Percentiles rank a stretch among this genome's conserved stretches.
These are phyloP conservation scores for Pythium coloratum DNA, from an alignment of 352 stramenopile genomes.

Conservation along the genomic window DNA sequence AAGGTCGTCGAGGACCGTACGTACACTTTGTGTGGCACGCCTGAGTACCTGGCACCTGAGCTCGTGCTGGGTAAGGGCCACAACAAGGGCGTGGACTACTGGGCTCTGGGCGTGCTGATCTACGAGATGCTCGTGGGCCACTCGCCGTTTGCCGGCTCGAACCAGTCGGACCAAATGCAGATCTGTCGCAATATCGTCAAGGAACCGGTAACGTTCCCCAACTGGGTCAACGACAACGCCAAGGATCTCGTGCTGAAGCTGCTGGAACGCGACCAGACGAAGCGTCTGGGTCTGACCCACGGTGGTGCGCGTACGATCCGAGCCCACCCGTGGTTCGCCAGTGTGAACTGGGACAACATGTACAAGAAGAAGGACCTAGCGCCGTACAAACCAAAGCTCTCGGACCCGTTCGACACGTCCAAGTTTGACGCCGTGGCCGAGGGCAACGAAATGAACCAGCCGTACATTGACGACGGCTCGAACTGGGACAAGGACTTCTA, in stretches of 20 bases:
- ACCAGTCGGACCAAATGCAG: constrained; percentile 67
- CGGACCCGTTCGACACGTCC: constrained; percentile 70
- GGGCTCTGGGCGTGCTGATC: constrained; percentile 74
- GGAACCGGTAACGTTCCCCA: constrained; percentile 69
- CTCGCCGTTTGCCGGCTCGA: constrained; percentile 82
- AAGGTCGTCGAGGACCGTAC: constrained; percentile 83
- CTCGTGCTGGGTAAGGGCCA: constrained; percentile 85
- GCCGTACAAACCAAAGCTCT: constrained; percentile 73
- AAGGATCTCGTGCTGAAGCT: constrained; percentile 77
- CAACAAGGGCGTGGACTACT: constrained; percentile 79
- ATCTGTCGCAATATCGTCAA: constrained; percentile 88
- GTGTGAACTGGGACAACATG: constrained; percentile 73
- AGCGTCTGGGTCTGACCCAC: constrained; percentile 69
- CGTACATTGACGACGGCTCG: constrained; percentile 62
- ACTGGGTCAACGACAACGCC: constrained; percentile 65
- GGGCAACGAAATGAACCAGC: constrained; percentile 39
- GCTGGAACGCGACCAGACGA: constrained; percentile 71
- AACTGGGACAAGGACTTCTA: constrained; percentile 89
- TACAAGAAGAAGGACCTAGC: constrained; percentile 72
- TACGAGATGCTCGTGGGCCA: constrained; percentile 78
- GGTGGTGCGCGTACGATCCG: constrained; percentile 78
- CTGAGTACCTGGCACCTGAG: constrained; percentile 84
- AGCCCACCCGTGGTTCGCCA: constrained; percentile 74
- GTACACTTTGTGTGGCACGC: constrained; percentile 86
- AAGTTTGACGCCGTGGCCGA: constrained; percentile 87